Base-by-base conservation (phyloP, 2,329 filamentous ascomycete species). In the Fusarium nodosum region DNA sequence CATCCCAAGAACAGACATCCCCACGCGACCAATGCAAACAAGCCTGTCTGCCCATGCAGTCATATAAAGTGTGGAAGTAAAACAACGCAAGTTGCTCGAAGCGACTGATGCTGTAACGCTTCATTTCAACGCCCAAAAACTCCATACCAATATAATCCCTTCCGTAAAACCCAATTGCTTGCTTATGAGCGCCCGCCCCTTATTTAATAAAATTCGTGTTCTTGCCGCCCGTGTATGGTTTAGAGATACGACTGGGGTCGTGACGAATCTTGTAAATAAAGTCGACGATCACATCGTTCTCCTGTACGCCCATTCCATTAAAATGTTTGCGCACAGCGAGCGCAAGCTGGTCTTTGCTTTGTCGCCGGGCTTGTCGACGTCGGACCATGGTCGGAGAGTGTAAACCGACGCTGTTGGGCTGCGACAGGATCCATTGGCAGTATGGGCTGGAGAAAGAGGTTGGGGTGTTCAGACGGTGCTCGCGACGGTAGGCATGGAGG, bases 241-340 rank as follows among this genome's bases (percentile, higher is more conserved):
- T 76, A n/a, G 75, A 58, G 44, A 76, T 67, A 9, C 72, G 62
- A 47, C 72, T 77, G 7, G 74, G 60, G 22, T 80, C 77, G 64
- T 77, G 77, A 26, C 78, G 78, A 31, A 92, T 85, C 76, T 89
- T 91, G 83, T 93, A 92, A 65, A 94, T 83, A 76, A 93, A 88
- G 69, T 92, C 91, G 59, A 94, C 91, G 60, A 96, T 91, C 69
- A 94, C 90, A 73, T 96, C 93, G 76, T 90, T 93, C 82, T 97
- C 93, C 69, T 90, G 90, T 41, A 95, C 88, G 18, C 91, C 91
- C 69, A 92, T 85, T 34, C 88, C 89, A 76, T 96, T 96, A 82
- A 96, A 96, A 79, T 96, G 92, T 78, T 93, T 94, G 69, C 92
- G 86, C 50, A 94, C 91, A 3, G 88, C 85, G 69, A 89, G 85